phyloP scores from a whole-genome alignment of 2,329 filamentous ascomycete species.

The Fusarium sp. region DNA sequence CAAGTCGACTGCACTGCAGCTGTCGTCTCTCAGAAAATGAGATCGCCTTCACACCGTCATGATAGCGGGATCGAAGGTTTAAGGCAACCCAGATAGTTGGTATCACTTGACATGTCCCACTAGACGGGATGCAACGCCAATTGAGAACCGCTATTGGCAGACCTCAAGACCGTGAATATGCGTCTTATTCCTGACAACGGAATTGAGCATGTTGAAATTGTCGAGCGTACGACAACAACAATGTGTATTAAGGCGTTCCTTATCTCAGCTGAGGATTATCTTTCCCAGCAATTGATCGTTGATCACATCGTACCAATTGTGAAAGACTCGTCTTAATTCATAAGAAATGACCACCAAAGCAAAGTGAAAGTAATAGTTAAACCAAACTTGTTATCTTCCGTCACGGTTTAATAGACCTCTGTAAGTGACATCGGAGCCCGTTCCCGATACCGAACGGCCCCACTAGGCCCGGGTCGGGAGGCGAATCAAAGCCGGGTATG shows the following conservation, averaged over 20 bases:
- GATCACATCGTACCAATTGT: conserved; percentile 11
- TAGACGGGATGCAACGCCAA: conserved; percentile 31
- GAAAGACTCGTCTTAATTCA: neutral
- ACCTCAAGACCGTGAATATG: conserved; percentile 30
- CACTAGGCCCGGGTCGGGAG: conserved; percentile 29
- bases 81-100: conserved; percentile 26
- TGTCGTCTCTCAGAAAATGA: conserved; percentile 19
- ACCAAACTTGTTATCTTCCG: neutral
- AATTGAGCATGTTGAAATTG: conserved; percentile 28
- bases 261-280: conserved; percentile 16
- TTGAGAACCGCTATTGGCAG: conserved; percentile 35
- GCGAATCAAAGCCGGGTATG: conserved; percentile 18
- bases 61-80: conserved; percentile 31
- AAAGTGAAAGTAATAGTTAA: neutral
- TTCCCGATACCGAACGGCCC: conserved; percentile 32
- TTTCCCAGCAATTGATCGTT: conserved; percentile 12
- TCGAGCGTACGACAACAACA: conserved; percentile 1
- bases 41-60: conserved; percentile 34
- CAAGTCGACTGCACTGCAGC: conserved; percentile 27
- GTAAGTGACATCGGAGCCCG: conserved; percentile 7
- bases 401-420: neutral
- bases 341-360: neutral
- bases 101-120: conserved; percentile 39
- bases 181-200: conserved; percentile 29
- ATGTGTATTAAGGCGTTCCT: conserved; percentile 1